A percentile compares a stretch with the other conserved stretches of the same genome.
Evolutionary conservation across 2,329 filamentous ascomycete genomes (phyloP).

Genomic region (Seiridium unicorne): DNA sequence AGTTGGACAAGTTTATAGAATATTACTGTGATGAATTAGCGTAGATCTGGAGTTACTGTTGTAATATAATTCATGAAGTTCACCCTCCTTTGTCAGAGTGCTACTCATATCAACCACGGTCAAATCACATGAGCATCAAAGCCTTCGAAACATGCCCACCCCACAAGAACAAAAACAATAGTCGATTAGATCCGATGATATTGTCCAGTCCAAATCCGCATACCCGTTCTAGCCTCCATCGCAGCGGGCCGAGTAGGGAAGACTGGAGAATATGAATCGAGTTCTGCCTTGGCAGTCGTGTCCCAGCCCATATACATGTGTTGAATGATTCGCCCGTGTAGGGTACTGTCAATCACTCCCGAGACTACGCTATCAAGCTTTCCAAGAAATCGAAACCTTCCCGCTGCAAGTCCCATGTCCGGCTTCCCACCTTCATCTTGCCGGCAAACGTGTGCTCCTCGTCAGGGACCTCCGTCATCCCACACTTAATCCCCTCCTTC

Average conservation of each 20-base stretch:
- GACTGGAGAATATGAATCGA: too few species aligned
- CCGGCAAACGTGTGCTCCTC: slow-evolving; percentile 43
- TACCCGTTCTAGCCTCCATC: too few species aligned
- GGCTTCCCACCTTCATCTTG: slow-evolving; percentile 36
- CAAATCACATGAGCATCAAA: too few species aligned
- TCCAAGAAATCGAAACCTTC: slow-evolving; percentile 41
- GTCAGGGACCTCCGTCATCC: slow-evolving; percentile 33
- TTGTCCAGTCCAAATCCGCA: too few species aligned
- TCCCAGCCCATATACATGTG: too few species aligned
- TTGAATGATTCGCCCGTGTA: too few species aligned
- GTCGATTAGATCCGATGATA: too few species aligned
- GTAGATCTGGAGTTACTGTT: background rate
- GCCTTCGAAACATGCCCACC: too few species aligned
- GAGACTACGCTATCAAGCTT: background rate
- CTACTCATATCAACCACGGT: background rate
- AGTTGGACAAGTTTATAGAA: background rate
- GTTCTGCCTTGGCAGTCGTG: too few species aligned
- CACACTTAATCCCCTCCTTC: slow-evolving; percentile 29
- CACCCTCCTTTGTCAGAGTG: background rate
- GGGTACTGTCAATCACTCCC: too few species aligned
- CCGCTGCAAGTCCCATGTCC: slow-evolving; percentile 32
- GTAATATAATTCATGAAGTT: background rate
- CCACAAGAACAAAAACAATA: too few species aligned
- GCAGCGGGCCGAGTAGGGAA: too few species aligned
- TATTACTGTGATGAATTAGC: background rate